A percentile compares a stretch with the other conserved stretches of the same genome.
Evolutionary conservation across 2,329 filamentous ascomycete genomes (phyloP).

Genomic region (Thielaviopsis punctulata): DNA sequence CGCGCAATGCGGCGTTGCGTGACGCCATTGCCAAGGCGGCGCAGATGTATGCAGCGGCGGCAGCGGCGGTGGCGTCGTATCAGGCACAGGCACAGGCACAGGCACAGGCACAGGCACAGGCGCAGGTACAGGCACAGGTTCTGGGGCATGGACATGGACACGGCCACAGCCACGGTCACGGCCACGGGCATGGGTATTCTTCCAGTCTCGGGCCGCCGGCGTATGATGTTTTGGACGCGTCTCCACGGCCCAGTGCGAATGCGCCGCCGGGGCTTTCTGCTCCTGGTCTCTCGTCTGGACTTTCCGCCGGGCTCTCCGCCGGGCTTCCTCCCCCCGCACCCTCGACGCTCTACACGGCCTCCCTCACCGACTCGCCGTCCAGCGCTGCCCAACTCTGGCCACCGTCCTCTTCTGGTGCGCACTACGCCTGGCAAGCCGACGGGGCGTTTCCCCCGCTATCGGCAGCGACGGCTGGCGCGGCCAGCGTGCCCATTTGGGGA

Average conservation of each 20-base stretch:
- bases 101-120: too few relatives aligned
- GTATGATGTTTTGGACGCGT: not conserved
- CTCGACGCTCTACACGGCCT: not conserved
- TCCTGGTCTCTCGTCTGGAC: not conserved
- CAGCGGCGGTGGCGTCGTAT: not conserved
- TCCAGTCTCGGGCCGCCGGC: not conserved
- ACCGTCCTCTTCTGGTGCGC: too few relatives aligned
- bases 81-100: not conserved
- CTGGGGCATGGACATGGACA: too few relatives aligned
- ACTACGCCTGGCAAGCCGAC: too few relatives aligned
- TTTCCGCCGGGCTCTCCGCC: not conserved
- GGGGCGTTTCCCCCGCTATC: not conserved
- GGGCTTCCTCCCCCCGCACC: too few relatives aligned
- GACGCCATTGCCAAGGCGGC: slow-evolving; percentile 24
- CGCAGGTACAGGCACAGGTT: too few relatives aligned
- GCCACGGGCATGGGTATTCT: slow-evolving; percentile 10
- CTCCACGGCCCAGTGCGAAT: not conserved
- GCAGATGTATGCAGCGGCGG: slow-evolving; percentile 16
- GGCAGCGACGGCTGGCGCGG: not conserved
- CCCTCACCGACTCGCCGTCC: not conserved
- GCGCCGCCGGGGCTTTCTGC: not conserved
- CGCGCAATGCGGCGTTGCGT: slow-evolving; percentile 23
- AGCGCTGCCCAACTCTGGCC: not conserved
- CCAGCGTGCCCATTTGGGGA: not conserved
- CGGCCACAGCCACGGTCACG: too few relatives aligned